Evolutionary conservation across 768 basidiomycete genomes (phyloP).

Genomic region (Auricularia auricula-judae): DNA sequence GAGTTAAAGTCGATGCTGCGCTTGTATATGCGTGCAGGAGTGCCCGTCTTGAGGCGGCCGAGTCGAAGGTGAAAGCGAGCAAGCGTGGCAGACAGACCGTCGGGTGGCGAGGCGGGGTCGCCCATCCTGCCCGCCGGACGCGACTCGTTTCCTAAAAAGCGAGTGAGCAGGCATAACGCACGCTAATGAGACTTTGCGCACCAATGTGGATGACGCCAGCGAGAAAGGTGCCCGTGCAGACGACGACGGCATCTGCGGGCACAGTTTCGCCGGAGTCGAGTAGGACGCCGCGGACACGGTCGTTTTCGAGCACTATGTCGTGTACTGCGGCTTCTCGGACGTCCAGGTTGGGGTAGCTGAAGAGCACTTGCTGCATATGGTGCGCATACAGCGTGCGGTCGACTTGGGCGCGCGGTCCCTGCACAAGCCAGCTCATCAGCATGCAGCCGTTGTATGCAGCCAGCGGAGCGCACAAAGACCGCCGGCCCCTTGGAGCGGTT

Average conservation of each 20-base stretch:
- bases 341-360: constrained; percentile 56
- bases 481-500: constrained; percentile 82
- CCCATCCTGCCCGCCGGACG: constrained; percentile 64
- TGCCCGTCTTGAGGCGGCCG: constrained; percentile 70
- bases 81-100: constrained; percentile 67
- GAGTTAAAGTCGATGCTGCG: constrained; percentile 58
- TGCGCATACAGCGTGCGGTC: constrained; percentile 75
- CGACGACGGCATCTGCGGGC: constrained; percentile 58
- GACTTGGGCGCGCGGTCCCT: constrained; percentile 87
- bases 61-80: constrained; percentile 67
- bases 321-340: constrained; percentile 66
- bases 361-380: constrained; percentile 64
- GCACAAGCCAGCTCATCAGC: too few relatives aligned
- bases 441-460: too few relatives aligned
- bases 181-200: constrained; percentile 10
- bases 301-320: constrained; percentile 58
- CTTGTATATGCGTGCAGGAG: constrained; percentile 68
- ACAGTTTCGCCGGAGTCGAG: constrained; percentile 63
- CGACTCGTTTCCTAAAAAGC: constrained; percentile 34
- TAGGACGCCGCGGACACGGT: constrained; percentile 38
- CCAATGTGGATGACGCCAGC: constrained; percentile 89
- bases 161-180: not conserved
- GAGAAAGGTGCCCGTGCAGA: constrained; percentile 87
- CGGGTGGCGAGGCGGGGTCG: constrained; percentile 48
- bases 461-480: constrained; percentile 56